Evolutionary conservation across 2,329 filamentous ascomycete genomes (phyloP), one percentile per base, ranked within the genome.

Genomic region (Colletotrichum sp.): DNA sequence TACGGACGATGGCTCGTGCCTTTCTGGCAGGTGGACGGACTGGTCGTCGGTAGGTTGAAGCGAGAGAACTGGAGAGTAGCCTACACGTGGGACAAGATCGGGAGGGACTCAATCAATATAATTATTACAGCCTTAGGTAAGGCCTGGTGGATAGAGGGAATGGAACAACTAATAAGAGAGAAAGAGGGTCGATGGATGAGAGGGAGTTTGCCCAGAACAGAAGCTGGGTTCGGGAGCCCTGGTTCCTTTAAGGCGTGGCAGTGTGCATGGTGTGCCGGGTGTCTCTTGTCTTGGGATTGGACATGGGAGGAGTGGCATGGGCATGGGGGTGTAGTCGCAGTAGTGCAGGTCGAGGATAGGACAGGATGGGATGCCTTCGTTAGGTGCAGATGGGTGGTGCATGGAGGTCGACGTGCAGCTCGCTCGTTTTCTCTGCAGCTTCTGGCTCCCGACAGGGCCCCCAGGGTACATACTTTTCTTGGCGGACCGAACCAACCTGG

Each of bases 161-260:
- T 44, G 39, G 21, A 36, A 63, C 18, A 21, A 28, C 55, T 65
- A 60, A 62, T 32, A 55, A 62, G n/a, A 60, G 36, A 75, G 44
- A 62, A 13, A 62, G 59, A 62, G 64, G 71, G 52, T 24, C 32
- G 71, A 75, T 52, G 70, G 63, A 59, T 44, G 52, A 62, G 34
- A 75, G 49, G 67, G 68, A 66, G 60, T 26, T 24, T 60, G 71
- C 36, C 44, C n/a, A 63, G 55, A 75, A 63, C 60, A 63, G 67
- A 71, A 75, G 71, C 62, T 71, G 71, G 72, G 66, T 32, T 77
- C 71, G 71, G 75, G 75, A 70, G 75, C 55, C 73, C 71, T 62
- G 75, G 71, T 75, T 71, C 71, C 71, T 77, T 75, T 77, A 70
- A 77, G 71, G 66, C 75, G 72, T 63, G 66, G 75, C 62, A 57